Base-by-base conservation (phyloP, 768 basidiomycete species). In the Gyrodon lividus region DNA sequence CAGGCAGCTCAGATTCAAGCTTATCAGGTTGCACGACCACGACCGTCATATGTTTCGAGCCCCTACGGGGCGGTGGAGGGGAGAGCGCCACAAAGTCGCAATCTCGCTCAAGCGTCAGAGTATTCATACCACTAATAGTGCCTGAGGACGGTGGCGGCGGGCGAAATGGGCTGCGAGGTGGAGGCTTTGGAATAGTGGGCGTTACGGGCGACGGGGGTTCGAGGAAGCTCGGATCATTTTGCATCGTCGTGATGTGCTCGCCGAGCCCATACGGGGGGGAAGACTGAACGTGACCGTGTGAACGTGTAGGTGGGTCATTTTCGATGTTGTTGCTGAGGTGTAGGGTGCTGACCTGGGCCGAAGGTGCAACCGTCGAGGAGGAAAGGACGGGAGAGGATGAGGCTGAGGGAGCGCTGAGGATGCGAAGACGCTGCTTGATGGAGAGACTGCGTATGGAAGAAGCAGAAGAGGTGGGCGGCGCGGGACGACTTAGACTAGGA, bases 21-120 rank as follows among this genome's bases (percentile, higher is more conserved):
- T 34, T 55, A 22, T 60, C 63, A 9, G 51, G 37, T 14, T 53
- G 60, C 31, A 35, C 38, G n/a, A 45, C 46, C 30, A 30, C 43
- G 22, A 64, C 46, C 7, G 72, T 60, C 47, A 79, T 68, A 50
- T 79, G 75, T 52, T 75, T 78, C 20, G 82, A 85, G 34, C 77
- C 74, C 26, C 80, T 76, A 34, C 86, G 79, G 22, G 84, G 86
- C 1, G 84, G 83, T n/a, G 84, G 84, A 5, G 84, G 85, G 6
- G 83, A 80, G 26, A 87, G 68, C 9, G 84, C 73, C 28, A 73
- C 73, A 52, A 78, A 70, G 54, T 74, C 77, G 48, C 55, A 71
- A 45, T 57, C 65, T 6, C 43, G 43, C 61, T 67, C 46, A 60
- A 66, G 41, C 56, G 61, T 37, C 55, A 66, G 31, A 59, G 59